Base-by-base conservation (phyloP, 2,329 filamentous ascomycete genomes). In the Xylariaceae sp. region DNA sequence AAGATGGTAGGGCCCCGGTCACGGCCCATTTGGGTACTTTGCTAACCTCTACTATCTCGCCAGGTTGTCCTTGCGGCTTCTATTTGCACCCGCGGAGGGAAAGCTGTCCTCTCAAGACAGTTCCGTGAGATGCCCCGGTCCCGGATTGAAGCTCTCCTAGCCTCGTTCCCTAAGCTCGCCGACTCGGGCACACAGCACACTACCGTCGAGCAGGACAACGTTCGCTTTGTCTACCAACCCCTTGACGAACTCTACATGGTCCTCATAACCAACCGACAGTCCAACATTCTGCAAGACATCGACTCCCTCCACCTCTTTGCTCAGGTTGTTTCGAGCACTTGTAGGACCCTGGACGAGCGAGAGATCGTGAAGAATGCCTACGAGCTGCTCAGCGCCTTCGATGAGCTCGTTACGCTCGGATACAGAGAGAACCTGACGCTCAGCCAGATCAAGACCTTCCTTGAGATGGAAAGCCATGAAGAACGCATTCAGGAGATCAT, bases 161-260 rank as follows among this genome's bases (percentile, higher is more conserved):
- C 95, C 61, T 96, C 93, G 8, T 97, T 99, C 72, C 95, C 94
- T 50, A 99, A 99, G 78, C 89, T 97, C 53, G 92, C 94, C 68
- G 92, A 97, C 74, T 92, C 90, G 59, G 90, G 92, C 57, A 97
- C 92, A 46, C 94, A 99, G 76, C 94, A 99, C 75, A 99, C 94
- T 23, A 99, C 91, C 5, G 92, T 97, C 67, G 94, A 99, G 77
- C 92, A 97, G 77, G 95, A 99, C 79, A 97, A 96, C 79, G 94
- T 99, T 70, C 93, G 94, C 78, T 99, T 97, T 72, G 94, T 99
- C 54, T 99, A 99, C 81, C 94, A 99, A 74, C 95, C 94, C 56
- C 83, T 99, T 61, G 95, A 99, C 77, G 95, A 99, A 80, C 87
- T 99, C 61, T 99, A 99, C 83, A 97, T 99, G 85, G 93, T 99